Conservation (phyloP, 2,329 filamentous ascomycete genomes). For the Cryoendolithus antarcticus region DNA sequence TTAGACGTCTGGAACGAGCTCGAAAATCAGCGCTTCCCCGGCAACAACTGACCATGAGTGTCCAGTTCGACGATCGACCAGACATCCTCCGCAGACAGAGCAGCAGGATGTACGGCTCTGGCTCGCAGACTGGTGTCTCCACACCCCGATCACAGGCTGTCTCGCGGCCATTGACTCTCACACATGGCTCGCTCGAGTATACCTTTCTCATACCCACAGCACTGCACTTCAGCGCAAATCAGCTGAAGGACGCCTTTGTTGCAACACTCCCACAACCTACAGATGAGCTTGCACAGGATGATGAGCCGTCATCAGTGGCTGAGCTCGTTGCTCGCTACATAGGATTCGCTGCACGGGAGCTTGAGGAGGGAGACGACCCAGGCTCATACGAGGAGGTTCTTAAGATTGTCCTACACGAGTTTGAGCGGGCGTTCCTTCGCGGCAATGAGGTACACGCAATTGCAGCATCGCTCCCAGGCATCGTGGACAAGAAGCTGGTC, state of each 20-base stretch:
- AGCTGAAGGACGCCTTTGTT: slow-evolving; percentile 83
- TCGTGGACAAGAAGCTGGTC: slow-evolving; percentile 80
- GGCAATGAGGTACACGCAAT: slow-evolving; percentile 95
- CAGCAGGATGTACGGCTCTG: slow-evolving; percentile 67
- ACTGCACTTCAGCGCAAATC: slow-evolving; percentile 89
- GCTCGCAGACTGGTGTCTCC: slow-evolving; percentile 88
- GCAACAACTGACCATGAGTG: slow-evolving; percentile 5
- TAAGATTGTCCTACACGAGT: slow-evolving; percentile 86
- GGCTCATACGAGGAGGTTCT: slow-evolving; percentile 87
- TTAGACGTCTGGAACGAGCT: too few relatives aligned
- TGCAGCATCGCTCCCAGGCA: slow-evolving; percentile 74
- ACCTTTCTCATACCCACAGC: slow-evolving; percentile 91
- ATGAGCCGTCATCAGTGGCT: slow-evolving; percentile 86
- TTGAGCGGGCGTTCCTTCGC: slow-evolving; percentile 85
- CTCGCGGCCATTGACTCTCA: slow-evolving; percentile 77
- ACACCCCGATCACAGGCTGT: slow-evolving; percentile 91
- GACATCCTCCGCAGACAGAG: slow-evolving; percentile 4
- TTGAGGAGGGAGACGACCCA: slow-evolving; percentile 85
- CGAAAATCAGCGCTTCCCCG: too few relatives aligned
- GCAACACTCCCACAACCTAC: slow-evolving; percentile 78
- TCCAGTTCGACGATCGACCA: slow-evolving; percentile 7
- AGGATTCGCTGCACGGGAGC: slow-evolving; percentile 75
- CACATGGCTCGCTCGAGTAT: slow-evolving; percentile 90
- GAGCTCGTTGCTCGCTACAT: slow-evolving; percentile 92
- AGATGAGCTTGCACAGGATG: slow-evolving; percentile 94